Base-by-base conservation (phyloP, 2,329 filamentous ascomycete genomes). In the Diaporthe humulicola region DNA sequence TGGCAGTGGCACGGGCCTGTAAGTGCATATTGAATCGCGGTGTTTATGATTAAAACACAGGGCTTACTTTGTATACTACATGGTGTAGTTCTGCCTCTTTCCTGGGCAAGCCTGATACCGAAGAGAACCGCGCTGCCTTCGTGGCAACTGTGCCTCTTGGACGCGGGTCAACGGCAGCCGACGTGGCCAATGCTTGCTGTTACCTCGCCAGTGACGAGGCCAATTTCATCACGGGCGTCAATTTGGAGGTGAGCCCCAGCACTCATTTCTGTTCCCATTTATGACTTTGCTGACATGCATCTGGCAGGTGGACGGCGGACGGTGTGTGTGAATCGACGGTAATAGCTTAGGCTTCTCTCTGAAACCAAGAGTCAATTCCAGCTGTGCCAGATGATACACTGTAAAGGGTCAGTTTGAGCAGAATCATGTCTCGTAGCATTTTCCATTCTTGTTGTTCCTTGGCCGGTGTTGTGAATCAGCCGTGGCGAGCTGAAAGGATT, bases 161-260 rank as follows among this genome's bases (percentile, higher is more conserved):
- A 3, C 84, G 90, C 19, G 85, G 87, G 4, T 88, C 89, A 1
- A 88, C 88, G n/a, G 88, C 90, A 1, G 85, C 87, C 14, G 93
- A 95, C 81, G 89, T 95, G 48, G 93, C 92, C 3, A 94, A 94
- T 79, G 92, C 92, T 36, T 92, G 90, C 76, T 87, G 92, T 25
- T 95, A 93, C 80, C 82, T 95, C 60, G 92, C 92, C 2, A 93
- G 92, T 75, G 91, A 94, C 38, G 93, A 95, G 79, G 92, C 91
- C 0, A 87, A 86, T 4, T 95, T 95, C 78, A 90, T 95, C 76
- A 94, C 93, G 0, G 93, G 93, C 0, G 87, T 92, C n/a, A 92
- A 93, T 76, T 85, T 95, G 76, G 90, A 93, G 71, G 89, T 93
- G 5, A 54, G 58, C 25, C 5, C 7, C 9, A 3, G 1, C 15